Base-by-base conservation (phyloP, 768 basidiomycete species). In the Lactarius trivialis region DNA sequence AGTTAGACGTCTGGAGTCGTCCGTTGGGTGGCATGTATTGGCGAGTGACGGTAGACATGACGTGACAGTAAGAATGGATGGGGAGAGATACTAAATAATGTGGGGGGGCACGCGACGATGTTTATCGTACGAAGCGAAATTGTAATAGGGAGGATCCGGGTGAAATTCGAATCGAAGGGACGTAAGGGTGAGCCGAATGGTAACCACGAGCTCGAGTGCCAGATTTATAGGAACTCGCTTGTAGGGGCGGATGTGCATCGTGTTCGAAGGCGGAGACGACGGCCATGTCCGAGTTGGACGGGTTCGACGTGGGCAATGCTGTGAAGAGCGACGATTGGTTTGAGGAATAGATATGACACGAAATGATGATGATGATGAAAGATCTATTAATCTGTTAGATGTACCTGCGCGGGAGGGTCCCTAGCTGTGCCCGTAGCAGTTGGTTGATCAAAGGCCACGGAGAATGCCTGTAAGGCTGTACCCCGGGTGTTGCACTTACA, bases 11-110 rank as follows among this genome's bases (percentile, higher is more conserved):
- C 41, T 65, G 66, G 33, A 67, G 60, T 33, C 64, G 60, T 26
- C 64, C 64, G 19, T 67, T 67, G 21, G 60, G 39, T 24, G 60
- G 66, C 53, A 55, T 58, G 49, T 59, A 58, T 36, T 67, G 58
- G 7, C 66, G 54, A 14, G 64, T 56, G 17, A 60, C 49, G 12
- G 66, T 37, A 53, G 53, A 51, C 66, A 67, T 67, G 50, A 43
- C 51, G 34, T 14, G 49, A 61, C 34, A 52, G 37, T 19, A 19
- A 34, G 43, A 34, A 55, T 36, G 11, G 19, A 24, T 30, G 26
- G 55, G 36, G 32, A 43, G 43, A 54, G 34, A 55, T 4, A 32
- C 30, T 26, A 1, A 49, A 21, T 2, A 26, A 36, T 11, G 56
- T 24, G 26, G 49, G 9, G 57, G 7, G 11, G 9, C 2, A 24